These are phyloP conservation scores for Microcyclospora tardicrescens DNA, from an alignment of 2,329 filamentous ascomycete species.

Conservation along the genomic window DNA sequence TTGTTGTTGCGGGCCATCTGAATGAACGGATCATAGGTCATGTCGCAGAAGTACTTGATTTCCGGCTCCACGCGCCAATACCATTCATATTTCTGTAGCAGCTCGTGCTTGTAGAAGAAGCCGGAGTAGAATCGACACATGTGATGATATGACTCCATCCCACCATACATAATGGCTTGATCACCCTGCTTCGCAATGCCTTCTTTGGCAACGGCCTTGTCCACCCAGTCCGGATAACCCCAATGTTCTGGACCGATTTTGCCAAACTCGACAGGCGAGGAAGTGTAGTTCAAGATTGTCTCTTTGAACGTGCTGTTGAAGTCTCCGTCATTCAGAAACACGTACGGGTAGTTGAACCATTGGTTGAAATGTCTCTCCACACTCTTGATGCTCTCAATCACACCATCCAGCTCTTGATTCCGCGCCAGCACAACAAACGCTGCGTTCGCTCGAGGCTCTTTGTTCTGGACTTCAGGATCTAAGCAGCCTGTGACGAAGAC, in stretches of 20 bases:
- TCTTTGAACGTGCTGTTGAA: conserved; percentile 94
- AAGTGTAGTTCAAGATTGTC: conserved; percentile 80
- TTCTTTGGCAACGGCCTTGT: conserved; percentile 85
- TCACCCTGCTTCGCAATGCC: conserved; percentile 95
- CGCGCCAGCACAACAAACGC: conserved; percentile 90
- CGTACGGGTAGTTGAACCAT: conserved; percentile 97
- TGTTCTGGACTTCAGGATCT: conserved; percentile 55
- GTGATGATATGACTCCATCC: conserved; percentile 95
- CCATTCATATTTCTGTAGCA: conserved; percentile 96
- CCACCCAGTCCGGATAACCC: conserved; percentile 95
- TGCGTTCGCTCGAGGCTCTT: conserved; percentile 69
- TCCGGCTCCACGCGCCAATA: conserved; percentile 99
- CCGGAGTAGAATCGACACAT: conserved; percentile 99
- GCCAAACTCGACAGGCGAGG: conserved; percentile 76
- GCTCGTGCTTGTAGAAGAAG: conserved; percentile 96
- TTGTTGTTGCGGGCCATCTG: conserved; percentile 92
- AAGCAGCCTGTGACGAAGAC: conserved; percentile 87
- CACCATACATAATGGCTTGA: conserved; percentile 96
- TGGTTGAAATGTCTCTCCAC: conserved; percentile 98
- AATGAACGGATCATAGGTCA: conserved; percentile 95
- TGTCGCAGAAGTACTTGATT: conserved; percentile 99
- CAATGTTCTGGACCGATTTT: conserved; percentile 84
- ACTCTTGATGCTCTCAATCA: conserved; percentile 92
- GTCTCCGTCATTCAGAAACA: conserved; percentile 94
- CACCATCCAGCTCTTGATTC: conserved; percentile 92